Base-by-base conservation (phyloP, 2,329 filamentous ascomycete species). In the Emergomyces orientalis region DNA sequence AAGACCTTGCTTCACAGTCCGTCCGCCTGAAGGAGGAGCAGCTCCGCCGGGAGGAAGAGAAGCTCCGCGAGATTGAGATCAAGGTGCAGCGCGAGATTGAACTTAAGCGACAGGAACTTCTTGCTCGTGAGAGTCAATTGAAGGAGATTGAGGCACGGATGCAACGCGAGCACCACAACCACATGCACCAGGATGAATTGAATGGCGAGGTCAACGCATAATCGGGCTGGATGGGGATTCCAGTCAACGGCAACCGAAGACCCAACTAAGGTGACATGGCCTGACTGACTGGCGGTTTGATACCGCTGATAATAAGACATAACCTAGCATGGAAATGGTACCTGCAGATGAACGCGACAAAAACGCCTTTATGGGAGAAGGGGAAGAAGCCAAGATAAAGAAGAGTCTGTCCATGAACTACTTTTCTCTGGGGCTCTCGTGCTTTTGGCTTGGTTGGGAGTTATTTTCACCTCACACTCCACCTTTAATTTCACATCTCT, bases 51-150 rank as follows among this genome's bases (percentile, higher is more conserved):
- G 94, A 99, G 80, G 94, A 99, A 82, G 94, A 99, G 88, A 99
- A 99, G 84, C 88, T 99, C 67, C 90, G 94, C 78, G 94, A 99
- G 82, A 97, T 99, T 76, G 94, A 99, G 77, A 84, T 97, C 82
- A 99, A 99, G 88, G 94, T 99, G 67, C 94, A 99, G 82, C 90
- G 94, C 75, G 94, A 99, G 80, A 99, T 99, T 82, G 96, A 97
- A 81, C 94, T 97, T 86, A 99, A 99, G 86, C 88, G 94, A 81
- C 94, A 99, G 81, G 94, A 99, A 80, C 85, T 99, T 66, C 77
- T 99, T 79, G 94, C 94, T 68, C 91, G 94, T 78, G 94, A 99
- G 82, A 96, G 91, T 73, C 94, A 99, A 81, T 86, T 99, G 71
- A 93, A 94, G 79, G 94, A 99, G 83, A 97, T 99, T 75, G 93